These are phyloP conservation scores for Phyllosticta paracitricarpa DNA, from an alignment of 2,329 filamentous ascomycete genomes.

Conservation along the genomic window DNA sequence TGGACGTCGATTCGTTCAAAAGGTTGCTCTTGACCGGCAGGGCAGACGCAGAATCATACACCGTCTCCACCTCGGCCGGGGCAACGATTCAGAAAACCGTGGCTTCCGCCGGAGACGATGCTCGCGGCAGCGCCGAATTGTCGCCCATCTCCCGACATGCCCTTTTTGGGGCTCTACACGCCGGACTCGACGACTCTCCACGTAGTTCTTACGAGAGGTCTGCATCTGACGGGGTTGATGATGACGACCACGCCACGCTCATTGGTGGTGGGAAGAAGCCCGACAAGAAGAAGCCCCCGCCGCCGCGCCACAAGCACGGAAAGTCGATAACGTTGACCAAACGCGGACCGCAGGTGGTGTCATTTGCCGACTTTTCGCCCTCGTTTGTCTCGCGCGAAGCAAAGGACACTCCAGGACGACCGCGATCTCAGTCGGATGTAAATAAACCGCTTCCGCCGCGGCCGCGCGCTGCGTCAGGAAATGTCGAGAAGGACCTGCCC, in stretches of 20 bases:
- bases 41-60: slow-evolving; percentile 20
- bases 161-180: slow-evolving; percentile 42
- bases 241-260: slow-evolving; percentile 29
- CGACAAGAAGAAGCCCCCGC: slow-evolving; percentile 56
- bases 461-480: slow-evolving; percentile 21
- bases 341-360: slow-evolving; percentile 30
- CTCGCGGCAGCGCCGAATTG: slow-evolving; percentile 47
- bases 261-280: slow-evolving; percentile 20
- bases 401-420: slow-evolving; percentile 17
- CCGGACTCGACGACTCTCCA: slow-evolving; percentile 41
- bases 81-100: slow-evolving; percentile 16
- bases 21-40: slow-evolving; percentile 66
- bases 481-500: slow-evolving; percentile 1
- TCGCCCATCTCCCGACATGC: slow-evolving; percentile 52
- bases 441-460: slow-evolving; percentile 55
- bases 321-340: slow-evolving; percentile 50
- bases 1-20: slow-evolving; percentile 73
- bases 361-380: slow-evolving; percentile 24
- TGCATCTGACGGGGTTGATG: slow-evolving; percentile 35
- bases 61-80: slow-evolving; percentile 16
- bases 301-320: slow-evolving; percentile 66
- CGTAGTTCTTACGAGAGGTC: slow-evolving; percentile 51
- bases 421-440: slow-evolving; percentile 35
- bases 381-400: slow-evolving; percentile 9
- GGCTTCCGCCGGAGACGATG: slow-evolving; percentile 22